Percentiles rank a stretch among this genome's conserved stretches.
Evolutionary conservation across 148 eudicot genomes (phyloP).

Genomic region (Spergularia marina): DNA sequence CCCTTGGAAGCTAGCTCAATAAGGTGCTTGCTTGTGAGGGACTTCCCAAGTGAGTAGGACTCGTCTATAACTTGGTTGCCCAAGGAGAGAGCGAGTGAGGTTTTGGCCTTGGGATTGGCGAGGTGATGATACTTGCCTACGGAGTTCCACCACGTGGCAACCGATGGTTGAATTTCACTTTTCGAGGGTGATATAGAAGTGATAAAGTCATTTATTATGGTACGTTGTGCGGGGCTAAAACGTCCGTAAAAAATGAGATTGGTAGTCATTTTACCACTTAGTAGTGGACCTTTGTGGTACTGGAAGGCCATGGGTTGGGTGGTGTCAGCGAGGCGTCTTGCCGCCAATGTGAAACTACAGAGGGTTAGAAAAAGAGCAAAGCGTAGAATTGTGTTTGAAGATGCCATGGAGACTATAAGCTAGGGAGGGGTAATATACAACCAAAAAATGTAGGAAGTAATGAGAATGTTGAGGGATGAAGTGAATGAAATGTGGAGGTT

Average conservation of each 20-base stretch:
- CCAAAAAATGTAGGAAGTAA: too few relatives aligned
- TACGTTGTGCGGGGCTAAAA: slow-evolving; percentile 34
- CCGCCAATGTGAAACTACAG: neutral
- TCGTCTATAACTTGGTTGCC: slow-evolving; percentile 37
- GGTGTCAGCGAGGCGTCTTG: slow-evolving; percentile 11
- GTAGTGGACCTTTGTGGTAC: slow-evolving; percentile 36
- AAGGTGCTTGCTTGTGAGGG: slow-evolving; percentile 39
- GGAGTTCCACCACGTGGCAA: slow-evolving; percentile 55
- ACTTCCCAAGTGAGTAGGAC: slow-evolving; percentile 40
- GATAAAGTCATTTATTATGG: slow-evolving; percentile 37
- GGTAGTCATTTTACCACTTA: slow-evolving; percentile 28
- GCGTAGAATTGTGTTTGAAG: neutral
- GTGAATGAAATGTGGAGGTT: neutral
- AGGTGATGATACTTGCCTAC: slow-evolving; percentile 41
- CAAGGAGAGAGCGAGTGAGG: slow-evolving; percentile 22
- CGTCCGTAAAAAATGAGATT: slow-evolving; percentile 51
- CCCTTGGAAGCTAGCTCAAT: slow-evolving; percentile 41
- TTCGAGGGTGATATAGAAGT: slow-evolving; percentile 30
- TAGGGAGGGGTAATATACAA: too few relatives aligned
- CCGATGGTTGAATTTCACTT: slow-evolving; percentile 36
- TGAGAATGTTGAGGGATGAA: slow-evolving; percentile 7
- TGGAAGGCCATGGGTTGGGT: slow-evolving; percentile 16
- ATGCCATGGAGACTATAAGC: neutral
- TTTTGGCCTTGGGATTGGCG: slow-evolving; percentile 26
- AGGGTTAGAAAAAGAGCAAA: slow-evolving; percentile 2